A percentile compares a stretch with the other conserved stretches of the same genome.
phyloP scores from a whole-genome alignment of 495 filamentous ascomycete species.

The Poronia punctata region DNA sequence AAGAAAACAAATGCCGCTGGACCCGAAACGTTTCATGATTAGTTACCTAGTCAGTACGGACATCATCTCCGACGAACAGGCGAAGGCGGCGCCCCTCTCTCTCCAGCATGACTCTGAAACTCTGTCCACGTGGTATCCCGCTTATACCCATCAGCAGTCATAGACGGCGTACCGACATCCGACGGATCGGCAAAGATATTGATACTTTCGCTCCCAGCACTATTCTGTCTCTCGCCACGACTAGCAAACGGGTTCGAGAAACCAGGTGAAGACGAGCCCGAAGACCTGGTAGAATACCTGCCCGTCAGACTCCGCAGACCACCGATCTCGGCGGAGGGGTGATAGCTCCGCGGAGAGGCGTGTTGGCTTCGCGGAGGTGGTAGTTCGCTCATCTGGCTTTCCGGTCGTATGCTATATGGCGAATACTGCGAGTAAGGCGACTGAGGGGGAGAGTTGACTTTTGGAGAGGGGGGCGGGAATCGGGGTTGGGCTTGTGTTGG shows the following conservation, averaged over 20 bases:
- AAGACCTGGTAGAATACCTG: constrained; percentile 1
- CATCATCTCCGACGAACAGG: neutral
- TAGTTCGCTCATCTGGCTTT: constrained; percentile 16
- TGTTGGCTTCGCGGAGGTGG: no score
- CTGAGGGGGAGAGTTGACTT: no score
- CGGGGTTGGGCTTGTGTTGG: constrained; percentile 6
- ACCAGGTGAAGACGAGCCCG: constrained; percentile 4
- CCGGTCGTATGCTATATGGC: constrained; percentile 14
- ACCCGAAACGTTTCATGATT: no score
- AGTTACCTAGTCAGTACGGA: neutral
- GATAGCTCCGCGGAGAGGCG: constrained; percentile 15
- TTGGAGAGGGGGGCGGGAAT: constrained; percentile 18
- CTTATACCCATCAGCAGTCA: constrained; percentile 7
- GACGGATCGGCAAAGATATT: constrained; percentile 61
- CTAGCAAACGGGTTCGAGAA: constrained; percentile 22
- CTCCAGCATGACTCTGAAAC: constrained; percentile 20
- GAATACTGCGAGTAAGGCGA: constrained; percentile 19
- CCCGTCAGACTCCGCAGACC: constrained; percentile 21
- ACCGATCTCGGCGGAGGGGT: constrained; percentile 20
- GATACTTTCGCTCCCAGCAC: constrained; percentile 54
- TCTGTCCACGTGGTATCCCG: constrained; percentile 23
- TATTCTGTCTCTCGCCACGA: constrained; percentile 41
- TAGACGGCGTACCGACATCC: constrained; percentile 22
- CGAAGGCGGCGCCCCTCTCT: neutral
- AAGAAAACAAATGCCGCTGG: no score